These are phyloP conservation scores for Mercurialis annua DNA, from an alignment of 345 rosid species.

Conservation along the genomic window DNA sequence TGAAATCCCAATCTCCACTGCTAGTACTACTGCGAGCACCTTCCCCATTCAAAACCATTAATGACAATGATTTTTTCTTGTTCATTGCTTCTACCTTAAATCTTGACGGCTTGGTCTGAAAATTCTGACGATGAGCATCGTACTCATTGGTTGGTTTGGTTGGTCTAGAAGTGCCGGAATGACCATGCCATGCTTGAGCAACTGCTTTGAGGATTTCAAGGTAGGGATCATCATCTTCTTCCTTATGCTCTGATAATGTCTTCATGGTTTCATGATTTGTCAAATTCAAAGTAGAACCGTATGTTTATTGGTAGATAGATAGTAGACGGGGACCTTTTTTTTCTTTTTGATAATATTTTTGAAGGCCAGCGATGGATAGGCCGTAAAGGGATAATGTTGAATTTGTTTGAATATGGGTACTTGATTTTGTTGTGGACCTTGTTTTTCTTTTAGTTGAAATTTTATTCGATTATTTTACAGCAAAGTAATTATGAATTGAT, in stretches of 20 bases:
- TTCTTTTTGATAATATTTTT: neutral
- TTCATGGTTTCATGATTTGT: conserved; percentile 34
- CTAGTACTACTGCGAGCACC: neutral
- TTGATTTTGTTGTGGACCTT: neutral
- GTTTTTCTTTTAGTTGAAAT: neutral
- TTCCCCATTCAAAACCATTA: neutral
- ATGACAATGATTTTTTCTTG: too few species aligned
- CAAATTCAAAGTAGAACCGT: conserved; percentile 23
- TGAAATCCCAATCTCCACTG: conserved; percentile 53
- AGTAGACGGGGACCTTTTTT: neutral
- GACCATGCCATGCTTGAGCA: conserved; percentile 84
- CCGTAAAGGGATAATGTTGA: neutral
- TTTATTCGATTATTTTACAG: neutral
- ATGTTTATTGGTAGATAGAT: neutral
- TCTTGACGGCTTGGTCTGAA: conserved; percentile 53
- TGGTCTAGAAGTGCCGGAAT: conserved; percentile 38
- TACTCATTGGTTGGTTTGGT: conserved; percentile 45
- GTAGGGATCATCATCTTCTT: conserved; percentile 20
- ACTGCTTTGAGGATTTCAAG: conserved; percentile 75
- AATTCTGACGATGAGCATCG: conserved; percentile 43
- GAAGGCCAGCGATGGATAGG: neutral
- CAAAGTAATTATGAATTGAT: too few species aligned
- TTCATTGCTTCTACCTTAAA: conserved; percentile 61
- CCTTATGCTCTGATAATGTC: conserved; percentile 21
- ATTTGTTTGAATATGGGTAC: neutral